These are phyloP conservation scores for Diaporthe australafricana DNA, from an alignment of 2,329 filamentous ascomycete genomes.

Conservation along the genomic window DNA sequence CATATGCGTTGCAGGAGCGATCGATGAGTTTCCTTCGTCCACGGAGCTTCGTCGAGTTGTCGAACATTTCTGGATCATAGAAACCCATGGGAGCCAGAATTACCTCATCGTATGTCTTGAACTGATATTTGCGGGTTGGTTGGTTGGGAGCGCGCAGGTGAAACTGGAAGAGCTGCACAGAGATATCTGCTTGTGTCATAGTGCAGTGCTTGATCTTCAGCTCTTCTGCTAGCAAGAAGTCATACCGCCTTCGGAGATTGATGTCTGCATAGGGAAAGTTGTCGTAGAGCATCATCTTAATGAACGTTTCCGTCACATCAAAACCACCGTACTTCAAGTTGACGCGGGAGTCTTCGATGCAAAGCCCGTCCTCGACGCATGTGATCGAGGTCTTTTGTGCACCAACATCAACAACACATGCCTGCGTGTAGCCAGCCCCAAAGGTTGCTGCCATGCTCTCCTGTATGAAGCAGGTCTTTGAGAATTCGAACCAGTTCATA, in stretches of 20 bases:
- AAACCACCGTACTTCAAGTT: slow-evolving; percentile 94
- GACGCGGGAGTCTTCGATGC: slow-evolving; percentile 92
- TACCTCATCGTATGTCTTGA: slow-evolving; percentile 97
- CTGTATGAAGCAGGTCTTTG: slow-evolving; percentile 91
- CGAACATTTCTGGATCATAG: slow-evolving; percentile 89
- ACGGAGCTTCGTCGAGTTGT: slow-evolving; percentile 81
- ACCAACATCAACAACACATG: slow-evolving; percentile 95
- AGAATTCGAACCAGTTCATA: slow-evolving; percentile 91
- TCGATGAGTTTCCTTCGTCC: slow-evolving; percentile 85
- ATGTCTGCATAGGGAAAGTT: slow-evolving; percentile 96
- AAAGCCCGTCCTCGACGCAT: slow-evolving; percentile 96
- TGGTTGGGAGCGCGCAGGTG: slow-evolving; percentile 89
- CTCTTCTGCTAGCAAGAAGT: slow-evolving; percentile 94
- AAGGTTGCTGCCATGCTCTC: slow-evolving; percentile 96
- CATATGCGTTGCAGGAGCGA: slow-evolving; percentile 93
- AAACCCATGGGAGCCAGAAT: slow-evolving; percentile 96
- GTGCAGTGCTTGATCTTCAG: slow-evolving; percentile 94
- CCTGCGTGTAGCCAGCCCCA: slow-evolving; percentile 92
- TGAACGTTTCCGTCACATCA: slow-evolving; percentile 93
- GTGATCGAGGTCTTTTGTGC: slow-evolving; percentile 98
- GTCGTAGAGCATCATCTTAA: slow-evolving; percentile 98
- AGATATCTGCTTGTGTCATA: slow-evolving; percentile 89
- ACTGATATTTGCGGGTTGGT: slow-evolving; percentile 91
- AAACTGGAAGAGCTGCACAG: slow-evolving; percentile 89
- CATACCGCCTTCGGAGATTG: slow-evolving; percentile 89